Evolutionary conservation across 148 eudicot genomes (phyloP).

Genomic region (Simmondsia chinensis): DNA sequence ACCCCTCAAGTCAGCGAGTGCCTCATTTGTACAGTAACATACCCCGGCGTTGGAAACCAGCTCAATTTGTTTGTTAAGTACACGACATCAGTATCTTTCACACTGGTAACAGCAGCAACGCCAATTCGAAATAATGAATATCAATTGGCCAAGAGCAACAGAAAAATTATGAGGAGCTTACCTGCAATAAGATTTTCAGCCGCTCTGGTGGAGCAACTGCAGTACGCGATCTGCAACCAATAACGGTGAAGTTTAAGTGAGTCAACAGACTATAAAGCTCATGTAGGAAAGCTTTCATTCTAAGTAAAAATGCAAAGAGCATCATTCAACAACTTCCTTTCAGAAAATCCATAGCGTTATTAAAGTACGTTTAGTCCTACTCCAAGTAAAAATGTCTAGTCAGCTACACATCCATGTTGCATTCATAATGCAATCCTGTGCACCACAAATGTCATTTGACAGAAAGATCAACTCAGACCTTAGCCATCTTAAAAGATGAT

Average conservation of each 20-base stretch:
- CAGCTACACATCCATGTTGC: no score
- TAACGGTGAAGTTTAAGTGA: background rate
- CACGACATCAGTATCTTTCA: background rate
- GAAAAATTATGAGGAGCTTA: conserved; percentile 9
- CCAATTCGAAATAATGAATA: background rate
- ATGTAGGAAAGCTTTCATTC: background rate
- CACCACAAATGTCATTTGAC: no score
- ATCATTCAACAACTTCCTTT: background rate
- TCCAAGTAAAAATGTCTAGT: no score
- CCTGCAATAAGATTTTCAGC: conserved; percentile 83
- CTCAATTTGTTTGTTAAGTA: no score
- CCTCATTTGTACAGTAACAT: no score
- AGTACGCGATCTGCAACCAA: conserved; percentile 66
- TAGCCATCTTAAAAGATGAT: no score
- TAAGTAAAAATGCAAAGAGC: background rate
- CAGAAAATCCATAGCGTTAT: no score
- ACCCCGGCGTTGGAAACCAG: no score
- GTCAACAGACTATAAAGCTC: background rate
- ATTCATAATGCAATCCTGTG: no score
- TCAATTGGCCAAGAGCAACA: background rate
- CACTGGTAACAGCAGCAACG: background rate
- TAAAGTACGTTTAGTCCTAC: no score
- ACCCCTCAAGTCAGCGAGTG: no score
- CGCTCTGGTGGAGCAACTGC: conserved; percentile 91
- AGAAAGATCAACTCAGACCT: no score